Percentiles rank a stretch among this genome's conserved stretches.
Evolutionary conservation across 2,329 filamentous ascomycete species (phyloP).

Genomic region (Juglanconis juglandina): DNA sequence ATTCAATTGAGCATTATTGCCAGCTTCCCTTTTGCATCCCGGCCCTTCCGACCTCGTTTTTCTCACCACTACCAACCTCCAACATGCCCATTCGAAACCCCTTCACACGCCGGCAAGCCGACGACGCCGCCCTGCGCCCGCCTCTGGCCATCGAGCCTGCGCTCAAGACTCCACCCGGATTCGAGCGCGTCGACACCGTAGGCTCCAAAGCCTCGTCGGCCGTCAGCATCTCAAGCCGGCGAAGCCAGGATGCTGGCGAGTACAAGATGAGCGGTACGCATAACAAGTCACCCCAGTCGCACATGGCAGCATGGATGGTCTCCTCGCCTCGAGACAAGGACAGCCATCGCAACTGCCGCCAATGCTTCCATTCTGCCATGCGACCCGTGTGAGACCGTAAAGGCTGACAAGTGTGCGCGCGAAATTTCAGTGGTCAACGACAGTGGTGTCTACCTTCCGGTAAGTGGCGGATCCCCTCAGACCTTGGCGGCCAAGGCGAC

Average conservation of each 20-base stretch:
- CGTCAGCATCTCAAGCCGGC: slow-evolving; percentile 56
- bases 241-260: slow-evolving; percentile 63
- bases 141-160: slow-evolving; percentile 35
- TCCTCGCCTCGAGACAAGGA: background rate
- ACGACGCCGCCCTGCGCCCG: slow-evolving; percentile 53
- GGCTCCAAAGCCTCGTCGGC: slow-evolving; percentile 61
- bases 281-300: background rate
- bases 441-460: slow-evolving; percentile 89
- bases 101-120: slow-evolving; percentile 58
- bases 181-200: slow-evolving; percentile 60
- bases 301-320: background rate
- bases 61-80: background rate
- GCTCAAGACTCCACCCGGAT: slow-evolving; percentile 39
- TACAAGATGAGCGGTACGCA: slow-evolving; percentile 77
- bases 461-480: slow-evolving; percentile 41
- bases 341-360: background rate
- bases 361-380: background rate
- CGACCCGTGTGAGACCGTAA: background rate
- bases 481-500: background rate
- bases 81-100: slow-evolving; percentile 72
- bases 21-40: background rate
- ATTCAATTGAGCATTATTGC: background rate
- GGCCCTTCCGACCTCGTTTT: background rate
- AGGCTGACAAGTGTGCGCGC: background rate
- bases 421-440: slow-evolving; percentile 77